phyloP scores from a whole-genome alignment of 805 yeast species.

The Kodamaea laetipori region DNA sequence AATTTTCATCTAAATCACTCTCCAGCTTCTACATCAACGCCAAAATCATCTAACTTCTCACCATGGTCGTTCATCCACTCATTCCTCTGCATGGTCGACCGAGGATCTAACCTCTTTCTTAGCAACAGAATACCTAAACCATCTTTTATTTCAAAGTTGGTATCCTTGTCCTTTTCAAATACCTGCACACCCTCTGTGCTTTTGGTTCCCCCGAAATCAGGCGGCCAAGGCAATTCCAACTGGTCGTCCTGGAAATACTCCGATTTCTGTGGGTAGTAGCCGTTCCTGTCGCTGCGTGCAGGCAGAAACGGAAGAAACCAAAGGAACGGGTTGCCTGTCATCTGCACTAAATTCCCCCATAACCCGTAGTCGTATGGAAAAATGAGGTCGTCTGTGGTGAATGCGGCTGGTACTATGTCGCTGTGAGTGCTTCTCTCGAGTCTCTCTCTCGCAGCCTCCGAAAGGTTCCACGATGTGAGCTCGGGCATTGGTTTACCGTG shows the following conservation, averaged over 20 bases:
- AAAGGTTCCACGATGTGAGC: slow-evolving; percentile 46
- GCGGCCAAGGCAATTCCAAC: slow-evolving; percentile 86
- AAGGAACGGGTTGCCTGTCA: slow-evolving; percentile 62
- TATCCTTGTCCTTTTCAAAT: slow-evolving; percentile 10
- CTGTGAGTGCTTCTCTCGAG: slow-evolving; percentile 1
- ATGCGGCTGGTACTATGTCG: slow-evolving; percentile 32
- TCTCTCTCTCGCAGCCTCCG: slow-evolving; percentile 5
- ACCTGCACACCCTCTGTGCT: slow-evolving; percentile 19
- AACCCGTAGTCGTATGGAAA: slow-evolving; percentile 85
- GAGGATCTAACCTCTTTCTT: slow-evolving; percentile 37
- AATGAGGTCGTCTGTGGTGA: slow-evolving; percentile 63
- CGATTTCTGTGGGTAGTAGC: slow-evolving; percentile 53
- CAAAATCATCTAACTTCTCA: slow-evolving; percentile 81
- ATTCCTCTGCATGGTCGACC: slow-evolving; percentile 38
- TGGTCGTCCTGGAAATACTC: slow-evolving; percentile 59
- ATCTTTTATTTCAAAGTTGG: slow-evolving; percentile 12
- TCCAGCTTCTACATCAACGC: slow-evolving; percentile 78
- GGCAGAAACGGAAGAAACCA: slow-evolving; percentile 77
- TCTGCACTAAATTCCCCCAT: slow-evolving; percentile 50
- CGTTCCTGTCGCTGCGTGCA: slow-evolving; percentile 55
- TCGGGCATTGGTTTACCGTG: slow-evolving; percentile 45
- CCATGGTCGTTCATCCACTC: slow-evolving; percentile 81
- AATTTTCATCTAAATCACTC: not conserved
- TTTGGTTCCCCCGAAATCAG: slow-evolving; percentile 66
- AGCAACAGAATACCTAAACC: slow-evolving; percentile 25